Percentiles rank a stretch among this genome's conserved stretches.
Evolutionary conservation across 805 yeast species (phyloP).

Genomic region (Yamadazyma nakazawae): DNA sequence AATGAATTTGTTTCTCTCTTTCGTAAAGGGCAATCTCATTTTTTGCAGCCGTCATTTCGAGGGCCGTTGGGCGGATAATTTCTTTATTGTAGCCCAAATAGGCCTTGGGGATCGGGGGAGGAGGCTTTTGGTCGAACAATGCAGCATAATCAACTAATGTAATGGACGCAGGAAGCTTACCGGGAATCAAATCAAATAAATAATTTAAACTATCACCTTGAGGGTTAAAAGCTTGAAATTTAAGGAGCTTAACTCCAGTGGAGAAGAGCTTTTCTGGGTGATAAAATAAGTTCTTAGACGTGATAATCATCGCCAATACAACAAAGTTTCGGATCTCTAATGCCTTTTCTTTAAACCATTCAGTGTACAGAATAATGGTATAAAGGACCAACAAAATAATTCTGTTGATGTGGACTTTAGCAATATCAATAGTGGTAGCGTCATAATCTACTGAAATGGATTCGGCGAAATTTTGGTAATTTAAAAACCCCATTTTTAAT

Average conservation of each 20-base stretch:
- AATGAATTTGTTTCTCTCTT: slow-evolving; percentile 35
- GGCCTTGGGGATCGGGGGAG: slow-evolving; percentile 44
- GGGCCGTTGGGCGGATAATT: slow-evolving; percentile 35
- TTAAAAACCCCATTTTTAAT: slow-evolving; percentile 13
- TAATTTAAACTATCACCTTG: slow-evolving; percentile 9
- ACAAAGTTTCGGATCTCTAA: background rate
- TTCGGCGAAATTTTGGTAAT: slow-evolving; percentile 10
- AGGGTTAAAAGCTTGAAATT: slow-evolving; percentile 1
- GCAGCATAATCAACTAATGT: slow-evolving; percentile 27
- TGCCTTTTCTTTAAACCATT: background rate
- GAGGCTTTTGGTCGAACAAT: slow-evolving; percentile 27
- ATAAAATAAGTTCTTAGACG: background rate
- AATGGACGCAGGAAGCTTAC: slow-evolving; percentile 26
- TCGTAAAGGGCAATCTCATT: slow-evolving; percentile 37
- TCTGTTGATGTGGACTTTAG: slow-evolving; percentile 18
- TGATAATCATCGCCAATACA: background rate
- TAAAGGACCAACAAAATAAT: slow-evolving; percentile 10
- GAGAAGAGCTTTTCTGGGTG: slow-evolving; percentile 9
- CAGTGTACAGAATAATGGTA: background rate
- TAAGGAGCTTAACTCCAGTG: slow-evolving; percentile 4
- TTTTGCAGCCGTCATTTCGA: slow-evolving; percentile 28
- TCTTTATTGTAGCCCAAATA: slow-evolving; percentile 40
- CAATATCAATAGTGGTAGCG: slow-evolving; percentile 16
- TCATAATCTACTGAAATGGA: slow-evolving; percentile 14
- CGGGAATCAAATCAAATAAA: slow-evolving; percentile 9